Evolutionary conservation across 148 eudicot genomes (phyloP), one percentile per base, ranked within the genome.

Genomic region (Dysphania ambrosioides): DNA sequence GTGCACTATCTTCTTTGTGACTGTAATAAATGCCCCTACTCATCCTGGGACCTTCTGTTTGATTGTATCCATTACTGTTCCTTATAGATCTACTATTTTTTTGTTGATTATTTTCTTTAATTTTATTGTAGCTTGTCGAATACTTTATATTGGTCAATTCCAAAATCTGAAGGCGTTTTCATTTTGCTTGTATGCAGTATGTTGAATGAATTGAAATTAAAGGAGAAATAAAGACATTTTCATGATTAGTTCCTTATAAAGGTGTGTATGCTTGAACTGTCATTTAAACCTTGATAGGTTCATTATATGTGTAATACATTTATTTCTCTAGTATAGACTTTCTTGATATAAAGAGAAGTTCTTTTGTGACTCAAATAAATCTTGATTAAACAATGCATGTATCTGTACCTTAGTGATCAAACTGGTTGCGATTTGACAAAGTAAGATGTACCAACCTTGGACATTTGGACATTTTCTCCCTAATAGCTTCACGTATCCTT

Each of bases 221-320:
- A 94, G 86, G 98, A 94, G 90, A 94, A 91, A 80, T 97, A 91
- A 87, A 85, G 98, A 84, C 82, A 82, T 74, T 94, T 94, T 80
- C 93, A 94, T 74, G 98, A 89, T 84, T 84, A 87, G 67, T 94
- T 94, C 78, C 88, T 94, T 78, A 94, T 97, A 71, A 94, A 94
- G 98, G 98, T 91, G 68, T 55, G 24, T 38, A 57, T 47, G 24
- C 72, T 68, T 68, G 42, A 32, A n/a, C 69, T 42, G n/a, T 47
- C 18, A 26, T n/a, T 15, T 24, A 24, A 40, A 30, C 6, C 26
- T 59, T 36, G 12, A 51, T 16, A 44, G 53, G 35, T 31, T 44
- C 19, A 31, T 60, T 10, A 21, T 58, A 30, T 47, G 42, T 29
- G 30, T 5, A 23, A 47, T 59, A 42, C 34, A 19, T 35, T 57